Evolutionary conservation across 2,329 filamentous ascomycete genomes (phyloP).

Genomic region (Didymellaceae sp.): DNA sequence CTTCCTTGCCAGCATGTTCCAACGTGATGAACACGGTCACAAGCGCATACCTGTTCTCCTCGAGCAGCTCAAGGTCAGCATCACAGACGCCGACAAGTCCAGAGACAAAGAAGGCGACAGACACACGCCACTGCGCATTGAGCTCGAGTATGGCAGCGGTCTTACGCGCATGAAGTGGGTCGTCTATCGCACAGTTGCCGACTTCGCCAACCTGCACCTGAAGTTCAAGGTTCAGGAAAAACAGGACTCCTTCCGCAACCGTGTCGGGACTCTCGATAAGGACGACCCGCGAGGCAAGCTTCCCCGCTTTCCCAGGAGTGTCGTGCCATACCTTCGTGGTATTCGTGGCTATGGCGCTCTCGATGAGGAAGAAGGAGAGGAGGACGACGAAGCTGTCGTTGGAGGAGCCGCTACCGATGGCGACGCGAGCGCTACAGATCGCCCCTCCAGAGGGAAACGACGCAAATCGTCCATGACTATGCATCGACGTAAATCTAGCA

Average conservation of each 20-base stretch:
- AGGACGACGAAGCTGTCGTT: constrained; percentile 62
- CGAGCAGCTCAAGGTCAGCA: constrained; percentile 88
- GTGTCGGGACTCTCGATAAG: constrained; percentile 52
- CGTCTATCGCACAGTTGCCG: constrained; percentile 82
- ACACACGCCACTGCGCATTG: constrained; percentile 87
- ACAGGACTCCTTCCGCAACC: constrained; percentile 80
- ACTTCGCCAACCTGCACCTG: constrained; percentile 90
- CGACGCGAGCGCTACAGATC: constrained; percentile 72
- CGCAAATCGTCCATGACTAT: constrained; percentile 64
- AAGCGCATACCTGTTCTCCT: constrained; percentile 93
- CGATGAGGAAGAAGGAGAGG: constrained; percentile 76
- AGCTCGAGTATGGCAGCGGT: constrained; percentile 94
- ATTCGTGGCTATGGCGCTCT: constrained; percentile 69
- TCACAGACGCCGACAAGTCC: constrained; percentile 73
- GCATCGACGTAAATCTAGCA: constrained; percentile 66
- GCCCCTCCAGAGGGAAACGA: constrained; percentile 59
- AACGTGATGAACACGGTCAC: constrained; percentile 94
- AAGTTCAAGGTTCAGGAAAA: constrained; percentile 89
- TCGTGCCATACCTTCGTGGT: constrained; percentile 86
- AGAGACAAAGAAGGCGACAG: constrained; percentile 56
- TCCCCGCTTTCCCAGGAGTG: constrained; percentile 86
- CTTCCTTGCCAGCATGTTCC: constrained; percentile 96
- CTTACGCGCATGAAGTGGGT: constrained; percentile 97
- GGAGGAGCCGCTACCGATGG: constrained; percentile 64
- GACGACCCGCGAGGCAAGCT: constrained; percentile 76